Evolutionary conservation across 164 flowering plant species (phyloP).

Genomic region (Aristolochia californica): DNA sequence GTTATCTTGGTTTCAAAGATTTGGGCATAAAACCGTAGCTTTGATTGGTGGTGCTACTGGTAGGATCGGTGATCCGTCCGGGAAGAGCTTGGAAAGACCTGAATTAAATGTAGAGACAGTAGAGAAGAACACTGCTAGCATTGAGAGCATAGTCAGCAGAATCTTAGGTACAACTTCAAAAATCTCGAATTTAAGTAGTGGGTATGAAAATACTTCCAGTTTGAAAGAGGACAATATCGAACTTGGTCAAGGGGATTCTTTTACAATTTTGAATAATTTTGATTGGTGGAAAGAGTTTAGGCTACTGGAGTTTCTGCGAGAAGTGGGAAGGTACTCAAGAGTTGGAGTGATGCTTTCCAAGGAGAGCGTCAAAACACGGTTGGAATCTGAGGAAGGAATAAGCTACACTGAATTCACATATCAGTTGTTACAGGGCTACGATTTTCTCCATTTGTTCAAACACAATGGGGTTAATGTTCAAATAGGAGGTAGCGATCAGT

Average conservation of each 20-base stretch:
- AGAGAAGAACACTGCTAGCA: slow-evolving; percentile 39
- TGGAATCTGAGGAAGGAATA: slow-evolving; percentile 21
- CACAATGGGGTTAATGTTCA: slow-evolving; percentile 59
- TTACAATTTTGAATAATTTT: slow-evolving; percentile 47
- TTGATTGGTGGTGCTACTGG: slow-evolving; percentile 80
- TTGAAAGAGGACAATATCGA: background rate
- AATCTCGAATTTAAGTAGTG: background rate
- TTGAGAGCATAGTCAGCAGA: slow-evolving; percentile 20
- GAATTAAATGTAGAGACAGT: slow-evolving; percentile 43
- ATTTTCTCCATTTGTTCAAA: slow-evolving; percentile 21
- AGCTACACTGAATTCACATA: slow-evolving; percentile 48
- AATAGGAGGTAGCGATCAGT: slow-evolving; percentile 83
- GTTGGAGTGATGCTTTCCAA: slow-evolving; percentile 39
- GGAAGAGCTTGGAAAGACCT: slow-evolving; percentile 64
- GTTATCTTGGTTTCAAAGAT: slow-evolving; percentile 68
- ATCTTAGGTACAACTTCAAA: slow-evolving; percentile 22
- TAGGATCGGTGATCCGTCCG: slow-evolving; percentile 80
- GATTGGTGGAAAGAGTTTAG: slow-evolving; percentile 81
- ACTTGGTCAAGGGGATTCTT: slow-evolving; percentile 5
- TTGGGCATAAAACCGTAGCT: slow-evolving; percentile 56
- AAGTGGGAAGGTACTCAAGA: slow-evolving; percentile 55
- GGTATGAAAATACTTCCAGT: background rate
- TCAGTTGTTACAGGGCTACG: slow-evolving; percentile 48
- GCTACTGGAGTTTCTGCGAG: slow-evolving; percentile 48
- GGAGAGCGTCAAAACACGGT: slow-evolving; percentile 29